Evolutionary conservation across 2,329 filamentous ascomycete genomes (phyloP), one percentile per base, ranked within the genome.

Genomic region (Hysterium pulicare): DNA sequence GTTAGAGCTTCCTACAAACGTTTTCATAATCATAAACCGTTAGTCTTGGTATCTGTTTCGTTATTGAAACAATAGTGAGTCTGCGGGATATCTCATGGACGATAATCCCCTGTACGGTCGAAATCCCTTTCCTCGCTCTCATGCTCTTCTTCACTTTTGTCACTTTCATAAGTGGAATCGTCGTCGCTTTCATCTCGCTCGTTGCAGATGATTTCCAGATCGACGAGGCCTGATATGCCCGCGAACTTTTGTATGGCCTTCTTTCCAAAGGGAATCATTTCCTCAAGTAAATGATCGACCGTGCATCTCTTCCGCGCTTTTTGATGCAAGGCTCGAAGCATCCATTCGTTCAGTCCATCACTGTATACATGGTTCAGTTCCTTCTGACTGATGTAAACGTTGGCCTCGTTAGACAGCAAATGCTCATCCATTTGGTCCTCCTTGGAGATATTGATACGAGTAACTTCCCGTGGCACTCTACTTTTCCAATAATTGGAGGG

Each of bases 331-430:
- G 50, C 48, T 19, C 42, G 40, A n/a, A 30, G 38, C 54, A 62
- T 62, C 57, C 59, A 62, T 3, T 38, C 21, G 32, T 58, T 52
- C 13, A 64, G 46, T 24, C 52, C 42, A 10, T 55, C 46, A 40
- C 59, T 59, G 38, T 61, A 61, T 22, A 51, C 44, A 20, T 46
- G 33, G 23, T 48, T 51, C 23, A 38, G 45, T 5, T 43, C 45
- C 4, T 9, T 33, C 4, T 22, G 16, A 6, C 5, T 21, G 3
- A 38, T 21, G 13, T 23, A 13, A 3, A 3, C 35, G 5, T 26
- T 9, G 13, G 21, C 35, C 8, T 38, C 17, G 7, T 4, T 21
- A n/a, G n/a, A n/a, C n/a, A n/a, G n/a, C n/a, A n/a, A n/a, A n/a
- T n/a, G n/a, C n/a, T 38, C 17, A 1, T 24, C 16, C 8, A 34